Evolutionary conservation across 768 basidiomycete genomes (phyloP).

Genomic region (Trametes villosa): DNA sequence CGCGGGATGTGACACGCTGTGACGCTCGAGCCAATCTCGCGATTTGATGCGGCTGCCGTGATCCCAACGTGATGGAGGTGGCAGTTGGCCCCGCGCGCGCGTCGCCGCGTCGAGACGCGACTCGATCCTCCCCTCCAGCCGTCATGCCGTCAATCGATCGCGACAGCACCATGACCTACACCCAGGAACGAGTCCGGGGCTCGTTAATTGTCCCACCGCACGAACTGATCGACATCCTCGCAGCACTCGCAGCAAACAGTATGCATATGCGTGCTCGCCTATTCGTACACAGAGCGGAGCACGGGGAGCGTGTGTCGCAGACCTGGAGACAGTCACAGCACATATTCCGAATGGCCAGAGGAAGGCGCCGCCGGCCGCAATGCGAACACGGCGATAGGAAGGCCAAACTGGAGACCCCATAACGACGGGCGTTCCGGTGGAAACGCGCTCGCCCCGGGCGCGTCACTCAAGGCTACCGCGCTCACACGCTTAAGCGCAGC

Average conservation of each 20-base stretch:
- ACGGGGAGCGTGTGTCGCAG: not conserved
- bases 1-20: slow-evolving; percentile 12
- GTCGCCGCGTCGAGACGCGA: slow-evolving; percentile 3
- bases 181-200: not conserved
- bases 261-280: slow-evolving; percentile 3
- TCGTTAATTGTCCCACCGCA: no score
- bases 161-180: not conserved
- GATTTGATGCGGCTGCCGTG: slow-evolving; percentile 12
- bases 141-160: no score
- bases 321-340: no score
- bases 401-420: slow-evolving; percentile 3
- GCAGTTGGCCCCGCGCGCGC: not conserved
- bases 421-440: slow-evolving; percentile 2
- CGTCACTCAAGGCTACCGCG: not conserved
- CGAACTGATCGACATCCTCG: not conserved
- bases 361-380: not conserved
- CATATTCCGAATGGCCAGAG: no score
- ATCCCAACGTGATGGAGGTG: slow-evolving; percentile 16
- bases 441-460: not conserved
- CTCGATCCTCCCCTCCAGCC: not conserved
- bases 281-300: slow-evolving; percentile 8
- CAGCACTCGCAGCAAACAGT: not conserved
- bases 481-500: slow-evolving; percentile 13
- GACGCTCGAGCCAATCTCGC: slow-evolving; percentile 12
- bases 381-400: not conserved